These are phyloP conservation scores for Venustampulla echinocandica DNA, from an alignment of 495 filamentous ascomycete species.

Conservation along the genomic window DNA sequence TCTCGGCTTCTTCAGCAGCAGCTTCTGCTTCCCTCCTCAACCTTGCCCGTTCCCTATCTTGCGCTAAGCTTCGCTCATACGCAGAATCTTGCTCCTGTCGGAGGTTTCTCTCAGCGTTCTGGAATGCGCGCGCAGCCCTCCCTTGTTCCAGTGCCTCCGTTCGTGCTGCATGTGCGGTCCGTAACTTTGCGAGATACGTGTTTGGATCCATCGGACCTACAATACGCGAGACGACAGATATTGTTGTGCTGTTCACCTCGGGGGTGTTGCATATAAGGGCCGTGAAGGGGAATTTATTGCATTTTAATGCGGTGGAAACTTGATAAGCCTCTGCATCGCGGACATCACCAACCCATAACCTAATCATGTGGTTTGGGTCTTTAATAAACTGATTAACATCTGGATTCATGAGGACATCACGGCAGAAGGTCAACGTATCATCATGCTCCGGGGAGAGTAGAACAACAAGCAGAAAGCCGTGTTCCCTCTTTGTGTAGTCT, in stretches of 20 bases:
- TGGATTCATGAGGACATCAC: constrained; percentile 66
- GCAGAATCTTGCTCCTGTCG: constrained; percentile 81
- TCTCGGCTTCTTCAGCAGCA: constrained; percentile 44
- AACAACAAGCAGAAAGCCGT: constrained; percentile 81
- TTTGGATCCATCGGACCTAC: constrained; percentile 56
- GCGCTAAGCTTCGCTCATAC: constrained; percentile 83
- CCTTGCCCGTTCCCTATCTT: constrained; percentile 73
- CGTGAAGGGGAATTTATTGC: constrained; percentile 84
- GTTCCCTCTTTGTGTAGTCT: constrained; percentile 79
- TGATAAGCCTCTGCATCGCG: constrained; percentile 91
- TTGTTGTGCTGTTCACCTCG: constrained; percentile 65
- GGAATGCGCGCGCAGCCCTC: constrained; percentile 22
- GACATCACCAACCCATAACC: constrained; percentile 88
- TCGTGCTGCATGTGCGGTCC: constrained; percentile 56
- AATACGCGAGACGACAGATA: constrained; percentile 75
- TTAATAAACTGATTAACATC: constrained; percentile 67
- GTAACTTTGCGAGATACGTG: constrained; percentile 63
- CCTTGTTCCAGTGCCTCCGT: constrained; percentile 59
- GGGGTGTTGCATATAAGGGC: constrained; percentile 80
- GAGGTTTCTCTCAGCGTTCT: constrained; percentile 66
- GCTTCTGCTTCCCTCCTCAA: constrained; percentile 61
- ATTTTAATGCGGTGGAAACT: constrained; percentile 70
- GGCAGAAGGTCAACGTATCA: constrained; percentile 75
- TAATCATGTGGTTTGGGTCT: constrained; percentile 60
- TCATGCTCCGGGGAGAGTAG: constrained; percentile 89